These are phyloP conservation scores for Saccharomyces pastorianus DNA, from an alignment of 1,139 yeast genomes.

Conservation along the genomic window DNA sequence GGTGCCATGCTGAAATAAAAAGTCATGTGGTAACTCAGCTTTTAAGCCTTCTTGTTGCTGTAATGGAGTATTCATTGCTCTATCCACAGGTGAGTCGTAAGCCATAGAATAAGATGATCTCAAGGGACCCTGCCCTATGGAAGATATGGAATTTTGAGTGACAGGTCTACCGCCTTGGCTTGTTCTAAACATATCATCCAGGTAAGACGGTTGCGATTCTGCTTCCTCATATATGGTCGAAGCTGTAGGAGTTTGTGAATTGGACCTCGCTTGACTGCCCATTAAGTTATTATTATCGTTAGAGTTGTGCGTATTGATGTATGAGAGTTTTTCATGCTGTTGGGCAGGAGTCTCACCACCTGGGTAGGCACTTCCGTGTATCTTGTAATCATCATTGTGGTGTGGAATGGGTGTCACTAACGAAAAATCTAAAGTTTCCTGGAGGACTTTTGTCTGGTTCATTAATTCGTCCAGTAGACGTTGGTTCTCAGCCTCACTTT, in stretches of 20 bases:
- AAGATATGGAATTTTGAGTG: not conserved
- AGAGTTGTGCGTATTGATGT: constrained; percentile 9
- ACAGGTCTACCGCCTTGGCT: not conserved
- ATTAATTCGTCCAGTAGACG: constrained; percentile 14
- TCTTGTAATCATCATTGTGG: constrained; percentile 1
- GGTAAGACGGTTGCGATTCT: constrained; percentile 11
- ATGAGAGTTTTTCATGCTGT: constrained; percentile 20
- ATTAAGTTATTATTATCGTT: not conserved
- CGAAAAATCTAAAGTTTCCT: not conserved
- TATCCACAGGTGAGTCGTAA: not conserved
- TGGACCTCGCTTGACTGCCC: not conserved
- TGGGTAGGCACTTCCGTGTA: constrained; percentile 10
- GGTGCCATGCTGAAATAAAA: not conserved
- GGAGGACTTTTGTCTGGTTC: constrained; percentile 3
- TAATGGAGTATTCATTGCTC: not conserved
- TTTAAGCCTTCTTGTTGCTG: not conserved
- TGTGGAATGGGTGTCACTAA: not conserved
- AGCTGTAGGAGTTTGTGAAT: not conserved
- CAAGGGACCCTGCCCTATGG: constrained; percentile 1
- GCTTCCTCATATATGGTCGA: not conserved
- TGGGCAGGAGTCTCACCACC: constrained; percentile 19
- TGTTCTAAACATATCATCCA: constrained; percentile 21
- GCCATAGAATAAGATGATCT: not conserved
- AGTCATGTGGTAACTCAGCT: constrained; percentile 1
- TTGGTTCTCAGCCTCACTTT: constrained; percentile 11